Percentiles rank a stretch among this genome's conserved stretches.
Conservation (phyloP, 441 rosid genomes). For the Kokia cookei region DNA sequence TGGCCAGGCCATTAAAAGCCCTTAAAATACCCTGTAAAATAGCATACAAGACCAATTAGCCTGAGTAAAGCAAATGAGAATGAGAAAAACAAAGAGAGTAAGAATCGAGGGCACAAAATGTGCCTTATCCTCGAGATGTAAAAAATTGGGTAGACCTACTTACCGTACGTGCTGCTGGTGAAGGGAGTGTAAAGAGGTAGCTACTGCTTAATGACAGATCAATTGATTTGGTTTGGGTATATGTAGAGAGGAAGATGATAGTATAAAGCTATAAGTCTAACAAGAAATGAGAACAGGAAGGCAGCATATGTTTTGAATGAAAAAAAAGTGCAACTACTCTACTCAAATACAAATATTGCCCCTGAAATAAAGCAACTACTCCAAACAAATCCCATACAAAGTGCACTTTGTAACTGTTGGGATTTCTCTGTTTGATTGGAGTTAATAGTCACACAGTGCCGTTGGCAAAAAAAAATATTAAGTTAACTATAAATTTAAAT, state of each 20-base stretch:
- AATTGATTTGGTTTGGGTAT: background rate
- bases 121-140: background rate
- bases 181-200: no score
- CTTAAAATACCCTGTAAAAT: conserved; percentile 20
- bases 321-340: no score
- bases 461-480: background rate
- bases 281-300: background rate
- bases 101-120: background rate
- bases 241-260: conserved; percentile 7
- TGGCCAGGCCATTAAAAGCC: conserved; percentile 18
- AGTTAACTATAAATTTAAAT: no score
- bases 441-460: background rate
- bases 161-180: conserved; percentile 4
- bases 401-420: background rate
- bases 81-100: no score
- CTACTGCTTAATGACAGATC: background rate
- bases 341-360: no score
- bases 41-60: background rate
- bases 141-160: background rate
- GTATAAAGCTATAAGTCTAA: background rate
- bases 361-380: no score
- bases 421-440: background rate
- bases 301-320: conserved; percentile 10
- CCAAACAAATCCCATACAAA: no score
- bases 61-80: background rate